Evolutionary conservation across 176 grass and related monocot species (phyloP), one percentile per base, ranked within the genome.

Genomic region (Ampelocalamus luodianensis): DNA sequence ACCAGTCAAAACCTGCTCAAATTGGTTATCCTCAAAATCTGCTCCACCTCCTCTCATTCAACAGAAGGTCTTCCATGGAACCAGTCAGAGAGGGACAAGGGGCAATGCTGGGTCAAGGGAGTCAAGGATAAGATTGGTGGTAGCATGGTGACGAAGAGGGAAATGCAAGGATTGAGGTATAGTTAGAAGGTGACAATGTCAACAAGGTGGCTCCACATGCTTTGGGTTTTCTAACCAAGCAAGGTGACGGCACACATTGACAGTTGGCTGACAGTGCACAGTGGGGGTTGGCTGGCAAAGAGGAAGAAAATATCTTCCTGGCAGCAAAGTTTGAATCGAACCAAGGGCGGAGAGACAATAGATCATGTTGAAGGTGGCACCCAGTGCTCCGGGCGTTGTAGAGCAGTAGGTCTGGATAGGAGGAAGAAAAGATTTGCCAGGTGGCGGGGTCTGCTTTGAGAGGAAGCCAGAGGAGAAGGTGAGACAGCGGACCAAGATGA

Each of bases 261-360:
- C 43, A 3, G 11, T 71, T 12, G 11, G n/a, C 20, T 71, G 40
- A 71, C 12, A 27, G 67, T 5, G 5, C 15, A 46, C 43, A 46
- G 68, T 45, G 68, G 68, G 2, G 23, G 13, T 29, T 73, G 71
- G 70, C 22, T 44, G 6, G 43, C 11, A 10, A 51, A 72, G 69
- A 72, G 70, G 23, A 13, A 48, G 24, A 72, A 72, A 26, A 26
- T 76, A 76, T n/a, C 18, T 76, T 74, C 18, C 5, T 39, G 51
- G 51, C 51, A 58, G 50, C 38, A 76, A 56, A 39, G 8, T 40
- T 51, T 59, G 53, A n/a, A 77, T 77, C 36, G 1, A 77, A 77
- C 74, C 74, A 75, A 55, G 20, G 53, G 24, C 14, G 48, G 54
- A 59, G 22, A 77, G 37, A 77, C 14, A 59, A 37, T 37, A 77